Evolutionary conservation across 1,139 yeast genomes (phyloP).

Genomic region (Magnusiomyces tetraspermus): DNA sequence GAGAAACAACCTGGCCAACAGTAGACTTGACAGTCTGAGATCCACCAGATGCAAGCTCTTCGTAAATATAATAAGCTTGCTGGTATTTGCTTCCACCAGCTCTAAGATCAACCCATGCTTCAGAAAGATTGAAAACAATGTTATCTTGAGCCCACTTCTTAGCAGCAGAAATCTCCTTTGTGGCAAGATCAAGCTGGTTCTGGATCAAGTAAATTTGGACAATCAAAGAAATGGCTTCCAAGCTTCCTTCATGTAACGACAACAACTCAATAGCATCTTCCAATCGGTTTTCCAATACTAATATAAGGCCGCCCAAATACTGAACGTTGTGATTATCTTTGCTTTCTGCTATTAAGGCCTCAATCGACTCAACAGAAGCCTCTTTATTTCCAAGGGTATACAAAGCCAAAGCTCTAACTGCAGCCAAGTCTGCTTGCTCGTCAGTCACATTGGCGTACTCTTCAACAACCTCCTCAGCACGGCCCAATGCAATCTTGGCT

Average conservation of each 20-base stretch:
- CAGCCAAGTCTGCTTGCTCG: constrained; percentile 19
- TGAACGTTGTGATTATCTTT: constrained; percentile 25
- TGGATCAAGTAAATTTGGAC: constrained; percentile 33
- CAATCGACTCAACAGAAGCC: constrained; percentile 22
- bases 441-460: not conserved
- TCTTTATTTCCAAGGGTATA: constrained; percentile 10
- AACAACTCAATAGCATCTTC: constrained; percentile 32
- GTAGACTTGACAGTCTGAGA: constrained; percentile 41
- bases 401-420: constrained; percentile 21
- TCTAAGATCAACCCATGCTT: constrained; percentile 52
- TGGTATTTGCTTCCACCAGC: constrained; percentile 52
- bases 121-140: constrained; percentile 52
- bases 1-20: constrained; percentile 40
- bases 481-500: constrained; percentile 32
- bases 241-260: constrained; percentile 26
- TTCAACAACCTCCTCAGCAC: constrained; percentile 26
- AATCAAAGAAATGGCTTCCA: constrained; percentile 32
- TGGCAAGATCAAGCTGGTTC: constrained; percentile 31
- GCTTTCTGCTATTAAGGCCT: constrained; percentile 16
- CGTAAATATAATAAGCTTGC: constrained; percentile 61
- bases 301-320: constrained; percentile 31
- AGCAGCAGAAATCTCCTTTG: constrained; percentile 28
- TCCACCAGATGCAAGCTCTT: constrained; percentile 48
- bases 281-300: constrained; percentile 24
- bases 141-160: constrained; percentile 53